phyloP scores from a whole-genome alignment of 192 early-diverging fungal species.

The Ramicandelaber brevisporus region DNA sequence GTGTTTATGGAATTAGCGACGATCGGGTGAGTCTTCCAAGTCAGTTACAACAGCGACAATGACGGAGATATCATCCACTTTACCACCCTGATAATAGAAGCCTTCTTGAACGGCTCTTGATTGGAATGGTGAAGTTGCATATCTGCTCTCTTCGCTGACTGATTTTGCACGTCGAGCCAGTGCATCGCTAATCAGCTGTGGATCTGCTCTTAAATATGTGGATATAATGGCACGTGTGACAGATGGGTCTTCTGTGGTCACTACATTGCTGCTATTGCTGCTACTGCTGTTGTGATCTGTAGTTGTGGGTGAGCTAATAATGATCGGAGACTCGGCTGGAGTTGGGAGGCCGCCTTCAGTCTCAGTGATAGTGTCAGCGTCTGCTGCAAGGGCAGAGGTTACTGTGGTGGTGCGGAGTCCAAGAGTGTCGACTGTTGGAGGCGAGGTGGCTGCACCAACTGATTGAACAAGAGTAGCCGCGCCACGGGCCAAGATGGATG shows the following conservation, averaged over 20 bases:
- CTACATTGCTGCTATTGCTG: too few species aligned
- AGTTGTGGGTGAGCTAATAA: too few species aligned
- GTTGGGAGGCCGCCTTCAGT: constrained; percentile 1
- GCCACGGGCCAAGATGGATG: constrained; percentile 3
- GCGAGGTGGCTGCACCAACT: too few species aligned
- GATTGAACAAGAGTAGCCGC: constrained; percentile 6
- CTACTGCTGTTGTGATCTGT: too few species aligned
- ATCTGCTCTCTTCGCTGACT: constrained; percentile 55
- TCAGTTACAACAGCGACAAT: constrained; percentile 63
- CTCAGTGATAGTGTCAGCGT: constrained; percentile 1
- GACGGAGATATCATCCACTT: constrained; percentile 85
- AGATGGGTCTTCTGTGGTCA: too few species aligned
- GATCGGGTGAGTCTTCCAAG: constrained; percentile 42
- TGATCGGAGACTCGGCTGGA: constrained; percentile 2
- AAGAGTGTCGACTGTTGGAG: background rate
- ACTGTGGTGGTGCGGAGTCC: background rate
- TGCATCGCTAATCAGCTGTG: constrained; percentile 50
- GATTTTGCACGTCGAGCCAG: constrained; percentile 48
- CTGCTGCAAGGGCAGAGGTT: background rate
- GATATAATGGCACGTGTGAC: too few species aligned
- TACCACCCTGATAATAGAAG: constrained; percentile 79
- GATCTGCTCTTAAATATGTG: too few species aligned
- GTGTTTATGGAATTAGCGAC: constrained; percentile 13
- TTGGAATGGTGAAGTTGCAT: constrained; percentile 68
- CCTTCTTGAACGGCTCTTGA: constrained; percentile 83